Percentiles rank a stretch among this genome's conserved stretches.
Evolutionary conservation across 2,329 filamentous ascomycete genomes (phyloP).

Genomic region (Colletotrichum tanaceti): DNA sequence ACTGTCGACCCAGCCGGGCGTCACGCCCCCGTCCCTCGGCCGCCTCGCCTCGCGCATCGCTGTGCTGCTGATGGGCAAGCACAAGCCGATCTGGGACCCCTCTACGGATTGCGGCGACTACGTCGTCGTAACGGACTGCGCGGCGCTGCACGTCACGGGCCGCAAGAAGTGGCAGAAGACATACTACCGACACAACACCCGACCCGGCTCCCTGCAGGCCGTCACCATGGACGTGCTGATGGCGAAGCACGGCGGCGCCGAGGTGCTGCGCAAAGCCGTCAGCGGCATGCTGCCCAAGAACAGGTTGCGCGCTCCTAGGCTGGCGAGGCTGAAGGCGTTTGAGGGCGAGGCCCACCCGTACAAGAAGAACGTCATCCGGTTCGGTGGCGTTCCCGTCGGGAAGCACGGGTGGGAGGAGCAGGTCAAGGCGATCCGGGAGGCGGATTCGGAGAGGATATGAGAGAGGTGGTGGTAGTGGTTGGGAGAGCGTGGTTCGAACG

Average conservation of each 20-base stretch:
- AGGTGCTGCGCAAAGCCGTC: slow-evolving; percentile 91
- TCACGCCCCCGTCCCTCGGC: slow-evolving; percentile 83
- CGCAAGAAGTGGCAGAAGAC: slow-evolving; percentile 94
- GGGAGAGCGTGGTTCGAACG: slow-evolving; percentile 1
- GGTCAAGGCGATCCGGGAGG: slow-evolving; percentile 62
- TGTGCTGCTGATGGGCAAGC: slow-evolving; percentile 93
- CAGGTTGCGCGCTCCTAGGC: slow-evolving; percentile 84
- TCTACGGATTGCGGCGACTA: slow-evolving; percentile 99
- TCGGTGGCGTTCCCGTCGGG: slow-evolving; percentile 70
- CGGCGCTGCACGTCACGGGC: slow-evolving; percentile 86
- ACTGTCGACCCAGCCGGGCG: slow-evolving; percentile 66
- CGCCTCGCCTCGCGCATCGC: slow-evolving; percentile 91
- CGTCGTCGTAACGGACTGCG: slow-evolving; percentile 92
- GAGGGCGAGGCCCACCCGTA: slow-evolving; percentile 95
- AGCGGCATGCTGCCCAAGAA: slow-evolving; percentile 99
- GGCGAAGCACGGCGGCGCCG: slow-evolving; percentile 91
- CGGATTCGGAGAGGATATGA: slow-evolving; percentile 64
- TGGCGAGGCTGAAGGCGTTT: slow-evolving; percentile 93
- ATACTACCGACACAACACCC: slow-evolving; percentile 94
- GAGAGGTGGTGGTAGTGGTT: background rate
- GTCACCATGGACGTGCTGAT: slow-evolving; percentile 97
- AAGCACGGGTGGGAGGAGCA: slow-evolving; percentile 64
- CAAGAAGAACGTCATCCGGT: slow-evolving; percentile 84
- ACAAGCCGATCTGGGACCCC: slow-evolving; percentile 98
- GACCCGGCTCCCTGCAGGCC: slow-evolving; percentile 85